phyloP scores from a whole-genome alignment of 2,329 filamentous ascomycete genomes.

The Aspergillus ustus region DNA sequence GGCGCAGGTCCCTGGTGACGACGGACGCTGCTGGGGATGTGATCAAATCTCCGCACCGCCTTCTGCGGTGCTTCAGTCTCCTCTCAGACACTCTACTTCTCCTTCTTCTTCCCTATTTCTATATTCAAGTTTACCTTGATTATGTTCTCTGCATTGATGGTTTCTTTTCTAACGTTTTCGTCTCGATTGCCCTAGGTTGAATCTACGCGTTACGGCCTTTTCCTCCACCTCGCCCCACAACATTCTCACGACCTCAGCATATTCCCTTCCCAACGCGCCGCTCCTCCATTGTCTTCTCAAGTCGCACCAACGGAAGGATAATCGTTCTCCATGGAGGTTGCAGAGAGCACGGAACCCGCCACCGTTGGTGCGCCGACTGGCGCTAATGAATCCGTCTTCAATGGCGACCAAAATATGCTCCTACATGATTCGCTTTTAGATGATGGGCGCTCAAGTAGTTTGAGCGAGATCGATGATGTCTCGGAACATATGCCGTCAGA shows the following conservation, averaged over 20 bases:
- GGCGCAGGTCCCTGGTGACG: constrained; percentile 30
- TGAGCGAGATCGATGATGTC: constrained; percentile 90
- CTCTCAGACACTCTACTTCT: constrained; percentile 20
- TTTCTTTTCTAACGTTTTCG: constrained; percentile 30
- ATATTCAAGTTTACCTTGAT: neutral
- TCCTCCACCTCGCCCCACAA: constrained; percentile 23
- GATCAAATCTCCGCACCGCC: constrained; percentile 49
- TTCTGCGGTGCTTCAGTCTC: constrained; percentile 34
- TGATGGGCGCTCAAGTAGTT: constrained; percentile 81
- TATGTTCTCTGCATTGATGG: constrained; percentile 1
- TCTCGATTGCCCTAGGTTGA: constrained; percentile 27
- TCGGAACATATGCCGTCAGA: constrained; percentile 66
- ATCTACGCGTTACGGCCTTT: constrained; percentile 20
- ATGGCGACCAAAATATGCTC: constrained; percentile 41
- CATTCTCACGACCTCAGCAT: constrained; percentile 23
- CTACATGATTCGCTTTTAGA: constrained; percentile 55
- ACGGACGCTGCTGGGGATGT: constrained; percentile 35
- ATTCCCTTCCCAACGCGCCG: constrained; percentile 7
- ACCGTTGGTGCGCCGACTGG: constrained; percentile 41
- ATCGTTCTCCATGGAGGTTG: constrained; percentile 43
- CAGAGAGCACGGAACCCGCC: constrained; percentile 41
- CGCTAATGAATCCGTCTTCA: constrained; percentile 39
- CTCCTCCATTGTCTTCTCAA: constrained; percentile 6
- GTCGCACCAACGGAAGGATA: constrained; percentile 10
- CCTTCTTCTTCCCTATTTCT: constrained; percentile 3